phyloP scores from a whole-genome alignment of 805 yeast genomes.

The Zygoascus flipseniorum region DNA sequence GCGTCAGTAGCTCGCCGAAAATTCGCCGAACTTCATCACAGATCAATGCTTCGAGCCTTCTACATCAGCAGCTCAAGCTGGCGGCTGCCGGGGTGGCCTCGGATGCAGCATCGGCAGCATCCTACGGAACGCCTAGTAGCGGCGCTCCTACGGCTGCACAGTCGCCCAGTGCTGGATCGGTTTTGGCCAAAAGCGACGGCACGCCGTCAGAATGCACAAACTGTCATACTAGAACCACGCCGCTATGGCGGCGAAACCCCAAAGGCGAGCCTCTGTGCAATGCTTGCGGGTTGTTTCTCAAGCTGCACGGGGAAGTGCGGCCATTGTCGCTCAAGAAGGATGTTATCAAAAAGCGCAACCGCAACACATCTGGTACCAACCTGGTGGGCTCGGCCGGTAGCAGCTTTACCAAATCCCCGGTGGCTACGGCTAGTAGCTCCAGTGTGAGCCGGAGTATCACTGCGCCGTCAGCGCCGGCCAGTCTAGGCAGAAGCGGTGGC shows the following conservation, averaged over 20 bases:
- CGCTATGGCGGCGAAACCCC: conserved; percentile 90
- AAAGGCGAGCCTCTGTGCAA: conserved; percentile 93
- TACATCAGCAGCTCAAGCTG: conserved; percentile 8
- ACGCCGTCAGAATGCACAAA: conserved; percentile 52
- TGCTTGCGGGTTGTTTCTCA: conserved; percentile 91
- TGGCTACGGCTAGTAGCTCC: not conserved
- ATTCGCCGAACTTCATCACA: conserved; percentile 13
- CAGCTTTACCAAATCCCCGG: not conserved
- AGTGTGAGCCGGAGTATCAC: not conserved
- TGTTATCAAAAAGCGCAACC: conserved; percentile 86
- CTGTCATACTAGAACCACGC: conserved; percentile 89
- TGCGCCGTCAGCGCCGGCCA: not conserved
- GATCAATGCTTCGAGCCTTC: conserved; percentile 13
- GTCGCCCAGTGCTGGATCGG: conserved; percentile 1
- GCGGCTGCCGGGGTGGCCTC: not conserved
- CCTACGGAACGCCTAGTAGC: not conserved
- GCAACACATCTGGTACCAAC: conserved; percentile 25
- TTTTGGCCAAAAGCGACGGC: not conserved
- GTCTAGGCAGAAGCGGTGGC: not conserved
- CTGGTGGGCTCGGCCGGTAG: not conserved
- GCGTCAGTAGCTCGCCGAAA: conserved; percentile 2
- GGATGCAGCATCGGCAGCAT: not conserved
- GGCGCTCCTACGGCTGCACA: conserved; percentile 2
- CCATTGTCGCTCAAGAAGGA: conserved; percentile 92
- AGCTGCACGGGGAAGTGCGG: conserved; percentile 89